Evolutionary conservation across 2,329 filamentous ascomycete species (phyloP).

Genomic region (Septoria linicola): DNA sequence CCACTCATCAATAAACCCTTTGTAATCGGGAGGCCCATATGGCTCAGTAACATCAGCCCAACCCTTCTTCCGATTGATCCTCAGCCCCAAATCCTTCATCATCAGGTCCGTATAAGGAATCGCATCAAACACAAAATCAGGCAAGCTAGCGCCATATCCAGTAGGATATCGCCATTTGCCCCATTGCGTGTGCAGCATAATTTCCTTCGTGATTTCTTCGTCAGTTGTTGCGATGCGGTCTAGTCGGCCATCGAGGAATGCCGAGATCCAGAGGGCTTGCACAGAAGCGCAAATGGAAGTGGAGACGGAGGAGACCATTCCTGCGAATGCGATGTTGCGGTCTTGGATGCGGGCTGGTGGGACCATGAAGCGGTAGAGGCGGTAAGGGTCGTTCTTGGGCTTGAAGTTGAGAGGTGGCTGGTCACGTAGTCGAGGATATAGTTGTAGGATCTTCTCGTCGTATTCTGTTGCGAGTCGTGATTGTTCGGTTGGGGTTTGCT

Average conservation of each 20-base stretch:
- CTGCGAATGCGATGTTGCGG: conserved; percentile 44
- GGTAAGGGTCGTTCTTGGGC: conserved; percentile 32
- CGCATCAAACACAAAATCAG: conserved; percentile 74
- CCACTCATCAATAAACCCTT: conserved; percentile 56
- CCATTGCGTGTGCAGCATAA: conserved; percentile 66
- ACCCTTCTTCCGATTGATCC: conserved; percentile 55
- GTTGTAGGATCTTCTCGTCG: conserved; percentile 53
- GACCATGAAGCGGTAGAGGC: conserved; percentile 47
- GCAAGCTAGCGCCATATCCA: conserved; percentile 62
- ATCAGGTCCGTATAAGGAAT: conserved; percentile 72
- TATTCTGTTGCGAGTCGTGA: conserved; percentile 43
- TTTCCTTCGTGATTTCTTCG: conserved; percentile 43
- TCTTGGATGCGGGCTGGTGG: conserved; percentile 38
- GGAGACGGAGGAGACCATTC: conserved; percentile 41
- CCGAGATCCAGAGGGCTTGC: conserved; percentile 52
- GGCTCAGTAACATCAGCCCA: conserved; percentile 54
- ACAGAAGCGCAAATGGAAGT: conserved; percentile 41
- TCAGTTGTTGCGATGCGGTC: conserved; percentile 33
- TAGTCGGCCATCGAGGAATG: conserved; percentile 61
- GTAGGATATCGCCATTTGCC: conserved; percentile 65
- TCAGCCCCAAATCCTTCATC: conserved; percentile 63
- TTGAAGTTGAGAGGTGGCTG: conserved; percentile 29
- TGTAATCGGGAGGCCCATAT: conserved; percentile 62
- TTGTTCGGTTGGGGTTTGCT: conserved; percentile 37
- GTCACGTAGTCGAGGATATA: conserved; percentile 54